Evolutionary conservation across 2,329 filamentous ascomycete genomes (phyloP), one percentile per base, ranked within the genome.

Genomic region (Neofusicoccum sp.): DNA sequence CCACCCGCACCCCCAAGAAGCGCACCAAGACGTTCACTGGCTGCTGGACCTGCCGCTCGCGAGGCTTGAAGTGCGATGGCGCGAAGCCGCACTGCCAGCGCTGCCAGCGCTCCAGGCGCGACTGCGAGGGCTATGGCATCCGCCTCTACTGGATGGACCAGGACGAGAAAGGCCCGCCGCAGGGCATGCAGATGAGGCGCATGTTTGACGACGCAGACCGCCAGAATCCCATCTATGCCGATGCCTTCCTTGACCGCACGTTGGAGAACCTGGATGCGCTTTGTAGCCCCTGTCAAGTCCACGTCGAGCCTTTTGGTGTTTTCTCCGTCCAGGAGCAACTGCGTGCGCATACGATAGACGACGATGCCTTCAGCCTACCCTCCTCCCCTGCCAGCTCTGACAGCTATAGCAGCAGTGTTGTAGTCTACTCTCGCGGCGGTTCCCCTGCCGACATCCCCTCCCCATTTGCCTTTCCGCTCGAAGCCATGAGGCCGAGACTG

Each of bases 21-120:
- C 59, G 49, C 47, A 60, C 56, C n/a, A 72, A 74, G 64, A 75
- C 71, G 61, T 74, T 74, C 54, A 71, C 68, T 64, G 76, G 76
- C 56, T 78, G 76, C 64, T 70, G 69, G 63, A 74, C 73, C 65
- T 78, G 76, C 61, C 75, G 75, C 31, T 64, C 68, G 51, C 72
- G 76, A 54, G 74, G 74, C 51, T 73, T 78, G 58, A 73, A 75
- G 58, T 78, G 76, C 65, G 75, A 77, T 56, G 72, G 71, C 49
- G 67, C 68, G 34, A 75, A 73, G 62, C 76, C 76, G 4, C 47
- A 63, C 24, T 78, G 76, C 65, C 70, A 69, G 16, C 68, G 75
- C 40, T 78, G 75, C 63, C 4, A 9, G 7, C 47, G 48, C 31
- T 45, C 47, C 47, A 53, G 30, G 40, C 58, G 58, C 11, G 36